These are phyloP conservation scores for Sarocladium brachiariae DNA, from an alignment of 2,329 filamentous ascomycete genomes.

Conservation along the genomic window DNA sequence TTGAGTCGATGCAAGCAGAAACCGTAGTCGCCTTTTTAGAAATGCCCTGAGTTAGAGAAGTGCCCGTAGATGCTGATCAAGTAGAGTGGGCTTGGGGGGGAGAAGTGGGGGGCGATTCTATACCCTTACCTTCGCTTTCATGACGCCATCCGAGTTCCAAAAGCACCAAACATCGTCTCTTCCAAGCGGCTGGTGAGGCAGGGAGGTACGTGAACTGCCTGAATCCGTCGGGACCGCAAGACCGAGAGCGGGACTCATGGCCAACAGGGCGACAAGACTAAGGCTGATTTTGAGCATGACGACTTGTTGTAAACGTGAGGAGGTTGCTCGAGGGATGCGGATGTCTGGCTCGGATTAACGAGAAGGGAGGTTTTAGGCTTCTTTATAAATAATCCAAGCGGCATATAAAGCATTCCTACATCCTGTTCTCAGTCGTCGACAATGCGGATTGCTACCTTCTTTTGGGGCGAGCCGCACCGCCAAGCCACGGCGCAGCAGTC, in stretches of 20 bases:
- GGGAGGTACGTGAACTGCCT: not conserved
- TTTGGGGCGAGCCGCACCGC: no score
- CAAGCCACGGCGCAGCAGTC: no score
- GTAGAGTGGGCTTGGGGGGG: not conserved
- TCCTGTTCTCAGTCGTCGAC: no score
- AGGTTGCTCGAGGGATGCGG: no score
- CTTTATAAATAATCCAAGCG: no score
- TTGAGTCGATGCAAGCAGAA: not conserved
- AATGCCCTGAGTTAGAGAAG: not conserved
- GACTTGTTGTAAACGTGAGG: no score
- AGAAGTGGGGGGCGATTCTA: not conserved
- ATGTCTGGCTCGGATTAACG: no score
- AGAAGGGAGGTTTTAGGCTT: no score
- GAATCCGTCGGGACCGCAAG: not conserved
- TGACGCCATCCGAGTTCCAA: not conserved
- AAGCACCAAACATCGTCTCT: not conserved
- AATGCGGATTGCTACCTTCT: no score
- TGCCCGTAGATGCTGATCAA: not conserved
- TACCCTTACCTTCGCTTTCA: not conserved
- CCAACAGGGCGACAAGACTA: not conserved
- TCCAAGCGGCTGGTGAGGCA: not conserved
- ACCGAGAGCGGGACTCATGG: not conserved
- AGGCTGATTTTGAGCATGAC: not conserved
- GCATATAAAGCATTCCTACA: no score
- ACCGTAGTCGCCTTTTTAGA: not conserved